Percentiles rank a stretch among this genome's conserved stretches.
Conservation (phyloP, 2,329 filamentous ascomycete genomes). For the Exophiala viscosa region DNA sequence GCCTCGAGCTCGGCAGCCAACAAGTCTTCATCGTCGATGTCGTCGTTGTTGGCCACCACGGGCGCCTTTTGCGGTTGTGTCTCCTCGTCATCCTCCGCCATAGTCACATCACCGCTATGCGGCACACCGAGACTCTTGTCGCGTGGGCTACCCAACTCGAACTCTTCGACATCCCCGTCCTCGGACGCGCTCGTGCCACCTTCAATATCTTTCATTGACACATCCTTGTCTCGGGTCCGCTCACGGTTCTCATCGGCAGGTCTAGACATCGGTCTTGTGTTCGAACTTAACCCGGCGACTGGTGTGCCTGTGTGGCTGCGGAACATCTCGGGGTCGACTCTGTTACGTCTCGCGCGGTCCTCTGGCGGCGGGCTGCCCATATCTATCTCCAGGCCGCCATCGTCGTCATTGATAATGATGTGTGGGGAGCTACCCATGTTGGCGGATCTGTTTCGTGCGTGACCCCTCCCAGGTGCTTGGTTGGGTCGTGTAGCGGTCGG, state of each 20-base stretch:
- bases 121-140: constrained; percentile 10
- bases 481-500: not conserved
- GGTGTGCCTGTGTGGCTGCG: constrained; percentile 23
- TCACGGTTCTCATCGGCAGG: constrained; percentile 2
- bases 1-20: constrained; percentile 58
- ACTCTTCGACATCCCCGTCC: constrained; percentile 49
- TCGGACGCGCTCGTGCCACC: constrained; percentile 32
- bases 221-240: constrained; percentile 16
- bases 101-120: constrained; percentile 8
- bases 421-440: constrained; percentile 31
- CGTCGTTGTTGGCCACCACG: constrained; percentile 25
- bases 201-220: constrained; percentile 37
- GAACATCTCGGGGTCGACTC: constrained; percentile 23
- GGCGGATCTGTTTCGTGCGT: constrained; percentile 17
- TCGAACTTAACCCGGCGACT: constrained; percentile 11
- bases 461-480: constrained; percentile 4
- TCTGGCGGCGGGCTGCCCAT: constrained; percentile 45
- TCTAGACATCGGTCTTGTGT: not conserved
- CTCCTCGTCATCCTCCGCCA: constrained; percentile 5
- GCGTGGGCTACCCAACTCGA: constrained; percentile 22
- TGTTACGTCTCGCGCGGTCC: constrained; percentile 24
- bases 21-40: constrained; percentile 48
- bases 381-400: constrained; percentile 45
- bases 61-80: not conserved
- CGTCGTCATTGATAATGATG: constrained; percentile 42